Conservation (phyloP, 1,284 basidiomycete species). For the Tylopilus sp. region DNA sequence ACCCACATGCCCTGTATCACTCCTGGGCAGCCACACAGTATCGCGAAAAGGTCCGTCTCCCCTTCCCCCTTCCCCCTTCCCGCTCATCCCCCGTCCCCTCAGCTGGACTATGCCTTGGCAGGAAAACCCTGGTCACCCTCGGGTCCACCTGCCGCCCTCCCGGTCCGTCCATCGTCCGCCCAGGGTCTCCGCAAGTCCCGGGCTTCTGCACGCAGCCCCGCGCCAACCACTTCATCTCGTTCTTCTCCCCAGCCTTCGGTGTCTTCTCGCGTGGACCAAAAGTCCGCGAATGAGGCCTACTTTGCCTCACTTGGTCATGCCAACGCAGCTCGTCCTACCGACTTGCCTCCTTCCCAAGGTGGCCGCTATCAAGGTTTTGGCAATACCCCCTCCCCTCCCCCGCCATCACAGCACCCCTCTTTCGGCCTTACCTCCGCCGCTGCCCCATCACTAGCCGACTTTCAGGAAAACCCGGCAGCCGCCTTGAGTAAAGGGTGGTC, state of each 20-base stretch:
- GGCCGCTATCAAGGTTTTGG: conserved; percentile 86
- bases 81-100: conserved; percentile 12
- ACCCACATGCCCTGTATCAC: conserved; percentile 81
- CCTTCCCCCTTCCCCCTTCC: neutral
- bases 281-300: conserved; percentile 72
- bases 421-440: conserved; percentile 67
- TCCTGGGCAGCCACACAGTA: conserved; percentile 92
- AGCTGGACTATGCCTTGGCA: conserved; percentile 72
- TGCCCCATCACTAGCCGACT: conserved; percentile 67
- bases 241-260: conserved; percentile 29
- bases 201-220: conserved; percentile 55
- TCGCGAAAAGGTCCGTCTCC: conserved; percentile 71
- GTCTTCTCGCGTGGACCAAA: conserved; percentile 49
- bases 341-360: conserved; percentile 82
- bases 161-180: conserved; percentile 58
- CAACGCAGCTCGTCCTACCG: conserved; percentile 67
- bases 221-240: conserved; percentile 14
- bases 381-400: conserved; percentile 59
- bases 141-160: conserved; percentile 51
- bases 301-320: conserved; percentile 70
- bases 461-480: conserved; percentile 75
- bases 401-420: conserved; percentile 53
- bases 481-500: conserved; percentile 87
- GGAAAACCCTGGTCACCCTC: conserved; percentile 73
- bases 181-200: conserved; percentile 78